Base-by-base conservation (phyloP, 805 yeast species). In the Tetrapisispora phaffii region DNA sequence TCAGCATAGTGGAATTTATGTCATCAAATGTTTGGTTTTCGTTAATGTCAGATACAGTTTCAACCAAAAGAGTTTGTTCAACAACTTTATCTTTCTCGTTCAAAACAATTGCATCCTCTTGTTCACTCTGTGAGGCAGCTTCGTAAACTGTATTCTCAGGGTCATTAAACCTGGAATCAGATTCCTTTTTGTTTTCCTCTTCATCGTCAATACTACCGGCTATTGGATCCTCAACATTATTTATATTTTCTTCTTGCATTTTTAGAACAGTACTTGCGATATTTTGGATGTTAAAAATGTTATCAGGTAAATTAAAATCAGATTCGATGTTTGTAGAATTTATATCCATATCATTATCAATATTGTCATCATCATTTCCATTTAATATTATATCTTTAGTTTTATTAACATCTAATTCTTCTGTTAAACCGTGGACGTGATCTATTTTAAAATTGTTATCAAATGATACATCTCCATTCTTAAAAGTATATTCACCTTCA, bases 191-290 rank as follows among this genome's bases (percentile, higher is more conserved):
- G 15, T 20, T 15, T 20, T 19, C 32, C 10, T n/a, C 7, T 29
- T 40, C 44, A 23, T 21, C 34, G n/a, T n/a, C n/a, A n/a, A n/a
- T n/a, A n/a, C n/a, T n/a, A n/a, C n/a, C n/a, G n/a, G n/a, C n/a
- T 8, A 19, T 7, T n/a, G 15, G 8, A 33, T 33, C 21, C 8
- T 13, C 23, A 12, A 23, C 16, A 16, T 28, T 5, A 8, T 35
- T 40, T 22, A 29, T 41, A 28, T 21, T 23, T 15, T 38, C 33
- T 7, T 39, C 34, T 17, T 39, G 29, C 31, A 39, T 32, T 4
- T 32, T 26, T 20, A 45, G 22, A 6, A 49, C 53, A 23, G 45
- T 45, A n/a, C 41, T 42, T 8, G 56, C 56, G 28, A 52, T 50
- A 10, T 20, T 39, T 34, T 42, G 47, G 40, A 46, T 44, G 28